Percentiles rank a stretch among this genome's conserved stretches.
Evolutionary conservation across 768 basidiomycete genomes (phyloP).

Genomic region (Wakefieldia striispora): DNA sequence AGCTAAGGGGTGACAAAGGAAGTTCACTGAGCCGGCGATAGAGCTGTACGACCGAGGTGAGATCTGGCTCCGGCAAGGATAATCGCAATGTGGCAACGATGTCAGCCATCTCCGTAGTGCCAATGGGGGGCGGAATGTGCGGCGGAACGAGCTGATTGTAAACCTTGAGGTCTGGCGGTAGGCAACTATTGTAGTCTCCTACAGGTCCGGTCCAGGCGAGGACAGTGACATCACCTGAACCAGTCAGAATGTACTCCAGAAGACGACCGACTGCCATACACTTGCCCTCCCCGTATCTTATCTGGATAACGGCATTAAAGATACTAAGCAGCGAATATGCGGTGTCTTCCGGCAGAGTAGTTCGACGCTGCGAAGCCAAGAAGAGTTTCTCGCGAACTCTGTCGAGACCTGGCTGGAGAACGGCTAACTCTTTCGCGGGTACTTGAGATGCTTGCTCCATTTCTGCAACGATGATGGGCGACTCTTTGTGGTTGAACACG

Average conservation of each 20-base stretch:
- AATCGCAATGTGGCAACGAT: too few species aligned
- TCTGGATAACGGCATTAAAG: not conserved
- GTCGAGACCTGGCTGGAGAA: too few species aligned
- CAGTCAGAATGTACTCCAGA: slow-evolving; percentile 1
- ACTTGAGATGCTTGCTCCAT: too few species aligned
- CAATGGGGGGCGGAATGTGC: not conserved
- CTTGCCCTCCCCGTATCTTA: not conserved
- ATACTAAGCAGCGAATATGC: slow-evolving; percentile 1
- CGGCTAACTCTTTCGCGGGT: too few species aligned
- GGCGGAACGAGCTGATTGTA: not conserved
- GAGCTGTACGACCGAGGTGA: too few species aligned
- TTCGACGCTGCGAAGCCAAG: not conserved
- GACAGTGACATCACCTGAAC: not conserved
- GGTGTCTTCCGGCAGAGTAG: not conserved
- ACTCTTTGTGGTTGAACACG: too few species aligned
- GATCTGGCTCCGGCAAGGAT: too few species aligned
- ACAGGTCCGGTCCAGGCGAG: slow-evolving; percentile 3
- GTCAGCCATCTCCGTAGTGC: too few species aligned
- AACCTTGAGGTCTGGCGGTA: not conserved
- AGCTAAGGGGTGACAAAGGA: not conserved
- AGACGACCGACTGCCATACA: slow-evolving; percentile 1
- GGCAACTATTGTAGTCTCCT: not conserved
- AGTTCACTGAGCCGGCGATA: too few species aligned
- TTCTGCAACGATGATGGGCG: too few species aligned
- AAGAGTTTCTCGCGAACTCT: slow-evolving; percentile 1